Conservation (phyloP, 345 rosid genomes). For the Salix caprea region DNA sequence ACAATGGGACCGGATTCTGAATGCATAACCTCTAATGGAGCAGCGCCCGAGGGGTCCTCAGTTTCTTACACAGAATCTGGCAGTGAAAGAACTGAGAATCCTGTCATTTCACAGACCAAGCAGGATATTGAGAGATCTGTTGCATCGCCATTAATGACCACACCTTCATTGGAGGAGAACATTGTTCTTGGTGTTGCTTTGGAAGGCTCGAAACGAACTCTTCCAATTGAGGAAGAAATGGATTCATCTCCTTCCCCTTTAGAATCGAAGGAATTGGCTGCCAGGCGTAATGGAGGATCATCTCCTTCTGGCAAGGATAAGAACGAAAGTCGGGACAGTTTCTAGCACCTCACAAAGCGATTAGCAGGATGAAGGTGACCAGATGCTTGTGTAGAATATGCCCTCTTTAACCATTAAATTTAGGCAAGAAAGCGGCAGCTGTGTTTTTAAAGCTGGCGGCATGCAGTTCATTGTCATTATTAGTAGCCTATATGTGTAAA, state of each 20-base stretch:
- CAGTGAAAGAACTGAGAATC: constrained; percentile 19
- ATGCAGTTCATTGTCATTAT: constrained; percentile 4
- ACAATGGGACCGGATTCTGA: constrained; percentile 17
- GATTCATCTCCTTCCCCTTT: constrained; percentile 22
- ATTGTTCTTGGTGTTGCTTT: constrained; percentile 84
- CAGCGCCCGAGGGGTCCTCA: constrained; percentile 17
- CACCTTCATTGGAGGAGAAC: constrained; percentile 66
- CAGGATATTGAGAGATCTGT: constrained; percentile 36
- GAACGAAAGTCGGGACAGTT: constrained; percentile 39
- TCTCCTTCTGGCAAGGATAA: constrained; percentile 30
- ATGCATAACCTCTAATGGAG: constrained; percentile 14
- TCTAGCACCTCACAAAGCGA: constrained; percentile 23
- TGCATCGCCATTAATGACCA: constrained; percentile 27
- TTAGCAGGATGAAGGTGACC: background rate
- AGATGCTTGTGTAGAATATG: background rate
- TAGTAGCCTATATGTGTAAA: constrained; percentile 15
- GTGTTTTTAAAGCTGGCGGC: constrained; percentile 46
- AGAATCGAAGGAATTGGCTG: constrained; percentile 56
- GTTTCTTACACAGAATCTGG: constrained; percentile 14
- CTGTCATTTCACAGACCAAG: constrained; percentile 28
- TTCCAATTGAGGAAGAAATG: constrained; percentile 72
- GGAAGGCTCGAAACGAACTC: constrained; percentile 84
- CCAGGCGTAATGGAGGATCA: constrained; percentile 35
- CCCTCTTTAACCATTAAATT: background rate
- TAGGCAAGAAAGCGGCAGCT: constrained; percentile 36